phyloP scores from a whole-genome alignment of 306 rosid species.

The Lupinus albus region DNA sequence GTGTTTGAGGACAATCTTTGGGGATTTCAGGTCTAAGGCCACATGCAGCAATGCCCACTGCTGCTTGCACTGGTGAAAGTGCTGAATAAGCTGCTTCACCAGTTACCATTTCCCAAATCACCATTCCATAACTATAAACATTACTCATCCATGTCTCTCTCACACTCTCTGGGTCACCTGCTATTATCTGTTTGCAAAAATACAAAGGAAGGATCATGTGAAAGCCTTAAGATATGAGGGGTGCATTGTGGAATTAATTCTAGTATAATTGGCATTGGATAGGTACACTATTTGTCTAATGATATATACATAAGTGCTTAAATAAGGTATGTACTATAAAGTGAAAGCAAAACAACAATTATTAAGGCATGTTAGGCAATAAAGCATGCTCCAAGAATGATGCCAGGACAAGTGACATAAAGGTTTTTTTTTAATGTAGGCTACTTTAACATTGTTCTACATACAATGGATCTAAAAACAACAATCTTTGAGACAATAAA shows the following conservation, averaged over 20 bases:
- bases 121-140: slow-evolving; percentile 92
- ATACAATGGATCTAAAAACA: slow-evolving; percentile 52
- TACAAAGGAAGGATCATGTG: slow-evolving; percentile 1
- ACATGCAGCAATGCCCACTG: slow-evolving; percentile 97
- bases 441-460: slow-evolving; percentile 37
- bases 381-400: slow-evolving; percentile 64
- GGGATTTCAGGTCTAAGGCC: slow-evolving; percentile 98
- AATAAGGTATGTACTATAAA: slow-evolving; percentile 38
- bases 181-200: slow-evolving; percentile 72
- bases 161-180: slow-evolving; percentile 93
- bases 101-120: slow-evolving; percentile 92
- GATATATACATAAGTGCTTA: no score
- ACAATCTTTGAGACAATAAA: slow-evolving; percentile 26
- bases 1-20: slow-evolving; percentile 79
- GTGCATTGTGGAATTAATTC: no score
- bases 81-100: slow-evolving; percentile 88
- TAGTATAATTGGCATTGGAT: no score
- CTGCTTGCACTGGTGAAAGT: slow-evolving; percentile 93
- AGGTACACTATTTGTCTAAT: no score
- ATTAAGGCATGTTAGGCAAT: slow-evolving; percentile 53
- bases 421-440: slow-evolving; percentile 50
- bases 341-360: slow-evolving; percentile 55
- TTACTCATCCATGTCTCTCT: slow-evolving; percentile 92
- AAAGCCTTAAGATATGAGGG: background rate
- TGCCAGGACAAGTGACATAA: slow-evolving; percentile 64